phyloP scores from a whole-genome alignment of 805 yeast species.

The Ogataea sp. region DNA sequence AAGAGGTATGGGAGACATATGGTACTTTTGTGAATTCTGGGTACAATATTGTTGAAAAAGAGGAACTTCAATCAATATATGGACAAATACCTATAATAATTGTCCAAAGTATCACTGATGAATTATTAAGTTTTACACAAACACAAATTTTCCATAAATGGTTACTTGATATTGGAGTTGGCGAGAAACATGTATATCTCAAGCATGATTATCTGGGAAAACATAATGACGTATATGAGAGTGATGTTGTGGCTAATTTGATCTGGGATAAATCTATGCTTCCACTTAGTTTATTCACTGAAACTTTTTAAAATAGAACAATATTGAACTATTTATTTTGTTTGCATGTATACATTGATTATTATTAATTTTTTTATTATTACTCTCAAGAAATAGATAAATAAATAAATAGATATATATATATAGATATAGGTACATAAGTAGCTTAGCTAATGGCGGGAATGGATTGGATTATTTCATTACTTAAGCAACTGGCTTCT shows the following conservation, averaged over 20 bases:
- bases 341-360: too few species aligned
- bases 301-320: too few species aligned
- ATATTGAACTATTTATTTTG: too few species aligned
- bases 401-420: background rate
- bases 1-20: conserved; percentile 12
- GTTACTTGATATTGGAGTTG: conserved; percentile 18
- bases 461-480: too few species aligned
- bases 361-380: too few species aligned
- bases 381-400: conserved; percentile 2
- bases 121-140: conserved; percentile 49
- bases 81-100: too few species aligned
- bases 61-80: conserved; percentile 14
- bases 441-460: conserved; percentile 1
- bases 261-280: background rate
- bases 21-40: conserved; percentile 6
- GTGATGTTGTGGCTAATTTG: conserved; percentile 23
- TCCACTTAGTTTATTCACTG: too few species aligned
- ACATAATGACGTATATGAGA: conserved; percentile 58
- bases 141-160: conserved; percentile 30
- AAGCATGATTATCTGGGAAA: conserved; percentile 49
- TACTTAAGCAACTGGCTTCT: too few species aligned
- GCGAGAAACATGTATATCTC: conserved; percentile 19
- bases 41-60: conserved; percentile 5
- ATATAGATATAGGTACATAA: background rate
- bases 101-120: conserved; percentile 64